Evolutionary conservation across 768 basidiomycete species (phyloP), one percentile per base, ranked within the genome.

Genomic region (Clitopilus hobsonii): DNA sequence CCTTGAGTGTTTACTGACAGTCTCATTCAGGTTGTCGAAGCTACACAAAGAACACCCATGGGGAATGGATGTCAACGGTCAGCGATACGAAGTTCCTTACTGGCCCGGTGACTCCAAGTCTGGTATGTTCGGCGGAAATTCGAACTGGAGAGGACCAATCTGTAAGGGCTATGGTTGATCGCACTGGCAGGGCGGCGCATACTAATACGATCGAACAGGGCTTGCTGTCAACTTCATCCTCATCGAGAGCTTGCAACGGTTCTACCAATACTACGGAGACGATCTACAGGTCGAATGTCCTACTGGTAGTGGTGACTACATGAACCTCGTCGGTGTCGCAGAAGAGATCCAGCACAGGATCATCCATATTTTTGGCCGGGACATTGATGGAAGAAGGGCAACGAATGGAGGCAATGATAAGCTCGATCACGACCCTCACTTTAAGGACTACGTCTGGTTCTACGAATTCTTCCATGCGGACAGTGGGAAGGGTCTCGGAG

Each of bases 341-440:
- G 96, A 98, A 64, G 97, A 99, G 70, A 94, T 99, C 54, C 97
- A 98, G 69, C 96, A 98, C 66, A 88, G 97, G n/a, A 86, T 98
- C 58, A 99, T 98, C 54, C 94, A 98, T 69, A 94, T 99, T 63
- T 99, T 99, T 64, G 87, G 91, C n/a, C 85, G 94, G 24, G 96
- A 99, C 66, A 69, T 82, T 58, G 81, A 91, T 56, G 94, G 95
- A 8, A 80, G 83, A 57, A 79, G 97, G 36, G 94, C 97, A 0
- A 89, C 88, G 16, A 98, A 99, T 65, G 97, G 95, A 18, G 93
- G 93, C 6, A 89, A 89, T 64, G 76, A 82, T 29, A 90, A 86
- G 67, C 73, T 99, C 60, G 91, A 99, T 69, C 77, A 81, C 55
- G 97, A 99, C 68, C 93, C 94, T 14, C 82, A 97, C 74, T 99